phyloP scores from a whole-genome alignment of 2,329 filamentous ascomycete species.

The Claviceps sp. region DNA sequence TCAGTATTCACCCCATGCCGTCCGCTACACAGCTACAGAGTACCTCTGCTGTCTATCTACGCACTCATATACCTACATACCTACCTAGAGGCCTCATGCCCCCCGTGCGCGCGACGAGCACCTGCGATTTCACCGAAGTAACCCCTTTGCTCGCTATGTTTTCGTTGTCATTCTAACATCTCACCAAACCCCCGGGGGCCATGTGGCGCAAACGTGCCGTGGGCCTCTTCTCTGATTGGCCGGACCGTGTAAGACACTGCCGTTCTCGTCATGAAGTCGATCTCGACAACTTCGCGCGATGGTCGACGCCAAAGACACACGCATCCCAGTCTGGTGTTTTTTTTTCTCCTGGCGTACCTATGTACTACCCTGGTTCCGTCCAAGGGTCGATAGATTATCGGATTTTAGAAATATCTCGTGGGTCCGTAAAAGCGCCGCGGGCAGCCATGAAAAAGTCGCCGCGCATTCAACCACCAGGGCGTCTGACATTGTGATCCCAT shows the following conservation, averaged over 20 bases:
- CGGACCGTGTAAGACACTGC: background rate
- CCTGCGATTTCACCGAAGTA: background rate
- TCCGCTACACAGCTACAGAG: no score
- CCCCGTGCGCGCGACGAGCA: background rate
- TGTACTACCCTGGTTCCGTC: background rate
- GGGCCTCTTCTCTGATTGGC: slow-evolving; percentile 1
- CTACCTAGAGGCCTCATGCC: background rate
- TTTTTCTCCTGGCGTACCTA: no score
- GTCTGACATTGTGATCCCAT: background rate
- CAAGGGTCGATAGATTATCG: background rate
- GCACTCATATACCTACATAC: no score
- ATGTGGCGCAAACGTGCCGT: slow-evolving; percentile 1
- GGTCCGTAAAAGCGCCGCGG: background rate
- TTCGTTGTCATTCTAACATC: background rate
- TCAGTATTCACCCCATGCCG: no score
- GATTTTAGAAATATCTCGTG: background rate
- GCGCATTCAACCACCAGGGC: background rate
- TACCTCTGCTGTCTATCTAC: no score
- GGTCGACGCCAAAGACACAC: background rate
- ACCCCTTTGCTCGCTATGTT: background rate
- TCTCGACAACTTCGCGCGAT: background rate
- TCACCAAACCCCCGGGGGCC: background rate
- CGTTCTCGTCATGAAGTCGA: background rate
- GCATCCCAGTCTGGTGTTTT: background rate
- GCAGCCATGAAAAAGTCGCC: background rate